Evolutionary conservation across 495 filamentous ascomycete genomes (phyloP), one percentile per base, ranked within the genome.

Genomic region (Chlorociboria aeruginascens): DNA sequence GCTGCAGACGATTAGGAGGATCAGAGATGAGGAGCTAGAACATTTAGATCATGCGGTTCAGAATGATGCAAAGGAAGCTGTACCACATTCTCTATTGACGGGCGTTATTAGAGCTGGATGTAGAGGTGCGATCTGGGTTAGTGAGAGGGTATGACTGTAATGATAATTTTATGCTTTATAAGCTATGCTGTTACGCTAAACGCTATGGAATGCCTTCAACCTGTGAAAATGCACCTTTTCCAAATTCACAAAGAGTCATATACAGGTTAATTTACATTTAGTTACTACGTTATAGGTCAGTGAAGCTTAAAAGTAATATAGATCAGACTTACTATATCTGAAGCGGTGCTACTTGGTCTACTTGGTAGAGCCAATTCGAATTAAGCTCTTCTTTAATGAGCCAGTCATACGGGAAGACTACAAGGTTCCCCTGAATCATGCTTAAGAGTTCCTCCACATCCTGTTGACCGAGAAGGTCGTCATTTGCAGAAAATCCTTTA

Each of bases 321-420:
- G 20, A 25, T 10, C 7, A 7, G 45, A 77, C 89, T 78, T 77
- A 95, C 90, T 97, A 98, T 50, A 98, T 98, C 67, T 95, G 86
- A 67, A 97, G 70, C 43, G 92, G 92, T 53, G 92, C 93, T 61
- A 98, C 78, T 59, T 92, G 83, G 63, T 98, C 92, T 40, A 96
- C 82, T 63, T 86, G 86, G 63, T 96, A 97, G 40, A 97, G 77
- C 93, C 93, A 98, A 61, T 95, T 95, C 34, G 87, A 88, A 52
- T 83, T 86, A 55, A 81, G 77, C 68, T 96, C 92, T 66, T 96
- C 93, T 55, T 81, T 82, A 45, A 76, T 75, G 40, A 98, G 76
- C 87, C 93, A 98, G 49, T 98, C 85, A 61, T 95, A 92, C 12
- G 92, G 92, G 71, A 89, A 98, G 45, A 86, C 64, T 28, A 98